phyloP scores from a whole-genome alignment of 352 stramenopile species.

The Pythium pectinolyticum region DNA sequence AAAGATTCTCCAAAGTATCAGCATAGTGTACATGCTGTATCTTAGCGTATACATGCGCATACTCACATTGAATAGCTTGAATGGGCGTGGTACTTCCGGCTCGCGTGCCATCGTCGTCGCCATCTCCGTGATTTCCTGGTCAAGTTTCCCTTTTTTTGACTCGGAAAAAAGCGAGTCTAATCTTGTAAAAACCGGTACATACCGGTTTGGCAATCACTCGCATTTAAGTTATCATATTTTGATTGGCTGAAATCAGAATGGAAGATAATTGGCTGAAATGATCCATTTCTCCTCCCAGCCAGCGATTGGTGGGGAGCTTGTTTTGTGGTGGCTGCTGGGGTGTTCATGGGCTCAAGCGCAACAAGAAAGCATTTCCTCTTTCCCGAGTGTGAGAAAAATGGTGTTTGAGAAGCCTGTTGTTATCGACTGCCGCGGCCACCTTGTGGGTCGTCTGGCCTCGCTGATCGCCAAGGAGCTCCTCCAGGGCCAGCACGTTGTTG shows the following conservation, averaged over 20 bases:
- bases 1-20: constrained; percentile 6
- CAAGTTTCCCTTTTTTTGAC: constrained; percentile 29
- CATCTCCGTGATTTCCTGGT: constrained; percentile 13
- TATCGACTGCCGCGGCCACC: constrained; percentile 98
- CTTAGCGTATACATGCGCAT: neutral
- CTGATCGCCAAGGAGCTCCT: constrained; percentile 99
- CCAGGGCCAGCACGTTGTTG: constrained; percentile 97
- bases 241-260: constrained; percentile 18
- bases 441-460: constrained; percentile 97
- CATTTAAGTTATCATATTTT: neutral
- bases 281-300: constrained; percentile 15
- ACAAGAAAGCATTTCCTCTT: constrained; percentile 67
- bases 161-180: neutral
- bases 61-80: constrained; percentile 34
- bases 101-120: constrained; percentile 12
- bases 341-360: neutral
- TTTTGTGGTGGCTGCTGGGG: neutral
- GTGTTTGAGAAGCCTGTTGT: constrained; percentile 96
- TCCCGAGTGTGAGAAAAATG: constrained; percentile 70
- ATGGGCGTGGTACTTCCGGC: constrained; percentile 11
- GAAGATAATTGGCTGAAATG: constrained; percentile 26
- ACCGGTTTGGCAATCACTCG: constrained; percentile 6
- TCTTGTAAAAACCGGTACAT: constrained; percentile 6
- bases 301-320: constrained; percentile 34
- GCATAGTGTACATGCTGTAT: neutral